Percentiles rank a stretch among this genome's conserved stretches.
Conservation (phyloP, 1,139 yeast species). For the Diutina sp. region DNA sequence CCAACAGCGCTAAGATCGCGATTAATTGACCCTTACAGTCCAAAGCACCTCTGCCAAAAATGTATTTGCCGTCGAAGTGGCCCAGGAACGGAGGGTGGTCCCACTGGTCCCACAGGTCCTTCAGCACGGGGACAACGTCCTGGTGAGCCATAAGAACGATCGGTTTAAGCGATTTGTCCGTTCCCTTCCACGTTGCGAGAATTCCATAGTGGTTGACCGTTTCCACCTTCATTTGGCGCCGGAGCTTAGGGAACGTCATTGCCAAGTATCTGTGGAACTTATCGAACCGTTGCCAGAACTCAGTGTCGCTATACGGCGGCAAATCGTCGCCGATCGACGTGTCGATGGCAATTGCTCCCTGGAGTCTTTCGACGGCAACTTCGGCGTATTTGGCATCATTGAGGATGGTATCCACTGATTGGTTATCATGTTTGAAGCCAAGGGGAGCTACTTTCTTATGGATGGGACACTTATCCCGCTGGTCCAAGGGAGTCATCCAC, state of each 20-base stretch:
- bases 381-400: not conserved
- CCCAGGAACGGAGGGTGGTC: constrained; percentile 8
- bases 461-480: not conserved
- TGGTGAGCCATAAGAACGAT: constrained; percentile 8
- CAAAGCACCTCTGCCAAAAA: constrained; percentile 56
- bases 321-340: not conserved
- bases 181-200: constrained; percentile 8
- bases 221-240: constrained; percentile 5
- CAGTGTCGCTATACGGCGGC: not conserved
- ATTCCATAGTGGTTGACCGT: constrained; percentile 8
- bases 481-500: not conserved
- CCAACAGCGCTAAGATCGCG: constrained; percentile 47
- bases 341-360: not conserved
- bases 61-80: constrained; percentile 10
- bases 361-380: not conserved
- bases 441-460: not conserved
- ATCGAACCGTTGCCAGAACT: constrained; percentile 6
- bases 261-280: constrained; percentile 7
- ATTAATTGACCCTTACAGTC: constrained; percentile 53
- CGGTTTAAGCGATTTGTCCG: constrained; percentile 6
- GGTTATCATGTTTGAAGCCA: not conserved
- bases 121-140: constrained; percentile 9
- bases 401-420: not conserved
- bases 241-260: constrained; percentile 6
- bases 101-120: constrained; percentile 7